Percentiles rank a stretch among this genome's conserved stretches.
phyloP scores from a whole-genome alignment of 1,139 yeast genomes.

The Lodderomyces orthopsilosis region DNA sequence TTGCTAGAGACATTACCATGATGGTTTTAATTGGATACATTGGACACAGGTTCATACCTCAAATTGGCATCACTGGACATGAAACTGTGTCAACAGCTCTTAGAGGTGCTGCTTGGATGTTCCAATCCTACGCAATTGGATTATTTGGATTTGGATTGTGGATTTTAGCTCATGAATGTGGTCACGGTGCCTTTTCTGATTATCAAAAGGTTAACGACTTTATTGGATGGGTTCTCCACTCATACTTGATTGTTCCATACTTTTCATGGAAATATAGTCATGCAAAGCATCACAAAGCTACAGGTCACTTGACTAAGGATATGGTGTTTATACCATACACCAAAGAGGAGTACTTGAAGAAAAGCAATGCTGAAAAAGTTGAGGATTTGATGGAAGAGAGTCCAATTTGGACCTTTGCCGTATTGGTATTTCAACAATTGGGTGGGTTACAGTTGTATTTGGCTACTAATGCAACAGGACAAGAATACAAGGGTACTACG shows the following conservation, averaged over 20 bases:
- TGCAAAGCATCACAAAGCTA: conserved; percentile 84
- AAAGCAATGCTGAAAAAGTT: conserved; percentile 39
- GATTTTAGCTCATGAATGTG: conserved; percentile 91
- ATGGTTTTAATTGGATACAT: conserved; percentile 50
- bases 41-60: conserved; percentile 52
- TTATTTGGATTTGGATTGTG: conserved; percentile 76
- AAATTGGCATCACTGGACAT: conserved; percentile 21
- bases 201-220: conserved; percentile 66
- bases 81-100: conserved; percentile 21
- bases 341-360: conserved; percentile 50
- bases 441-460: conserved; percentile 75
- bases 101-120: conserved; percentile 40
- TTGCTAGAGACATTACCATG: conserved; percentile 58
- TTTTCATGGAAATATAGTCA: conserved; percentile 85
- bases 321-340: conserved; percentile 80
- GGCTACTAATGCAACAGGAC: conserved; percentile 75
- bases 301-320: conserved; percentile 77
- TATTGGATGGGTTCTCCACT: conserved; percentile 81
- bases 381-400: conserved; percentile 70
- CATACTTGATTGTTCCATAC: conserved; percentile 76
- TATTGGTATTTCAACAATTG: conserved; percentile 64
- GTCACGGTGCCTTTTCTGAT: conserved; percentile 82
- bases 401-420: conserved; percentile 59
- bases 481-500: conserved; percentile 54
- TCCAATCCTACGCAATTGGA: conserved; percentile 50